Conservation (phyloP, 352 stramenopile species). For the Phytophthora melonis region DNA sequence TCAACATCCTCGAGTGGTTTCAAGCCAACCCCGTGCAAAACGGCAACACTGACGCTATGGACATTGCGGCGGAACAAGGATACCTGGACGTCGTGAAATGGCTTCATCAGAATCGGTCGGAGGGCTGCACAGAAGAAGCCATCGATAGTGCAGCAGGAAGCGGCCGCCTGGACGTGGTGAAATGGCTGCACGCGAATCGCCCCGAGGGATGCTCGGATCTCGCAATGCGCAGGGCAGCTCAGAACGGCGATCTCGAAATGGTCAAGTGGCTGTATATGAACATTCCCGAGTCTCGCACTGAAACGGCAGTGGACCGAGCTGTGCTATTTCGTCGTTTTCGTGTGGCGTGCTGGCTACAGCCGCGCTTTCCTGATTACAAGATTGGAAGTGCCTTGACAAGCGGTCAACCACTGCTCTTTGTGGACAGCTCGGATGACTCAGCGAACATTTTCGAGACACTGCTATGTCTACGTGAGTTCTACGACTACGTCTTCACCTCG, state of each 20-base stretch:
- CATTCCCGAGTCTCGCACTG: not conserved
- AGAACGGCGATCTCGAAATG: not conserved
- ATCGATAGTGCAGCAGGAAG: not conserved
- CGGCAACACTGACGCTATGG: not conserved
- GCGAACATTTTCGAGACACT: not conserved
- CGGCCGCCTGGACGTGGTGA: not conserved
- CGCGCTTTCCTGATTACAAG: not conserved
- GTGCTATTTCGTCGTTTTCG: not conserved
- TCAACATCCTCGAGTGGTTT: not conserved
- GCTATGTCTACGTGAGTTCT: not conserved
- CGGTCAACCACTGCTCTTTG: no score
- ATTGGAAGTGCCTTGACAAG: not conserved
- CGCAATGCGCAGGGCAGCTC: not conserved
- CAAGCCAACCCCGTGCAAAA: not conserved
- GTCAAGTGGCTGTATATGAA: not conserved
- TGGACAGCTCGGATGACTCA: not conserved
- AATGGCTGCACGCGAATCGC: not conserved
- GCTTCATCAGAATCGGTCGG: not conserved
- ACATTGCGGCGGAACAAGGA: not conserved
- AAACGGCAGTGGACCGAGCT: not conserved
- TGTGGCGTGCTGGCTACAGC: not conserved
- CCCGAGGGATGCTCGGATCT: not conserved
- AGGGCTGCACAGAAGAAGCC: no score
- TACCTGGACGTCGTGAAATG: not conserved
- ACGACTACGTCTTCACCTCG: not conserved